phyloP scores from a whole-genome alignment of 2,329 filamentous ascomycete genomes.

The Ceratocystiopsis brevicomis region DNA sequence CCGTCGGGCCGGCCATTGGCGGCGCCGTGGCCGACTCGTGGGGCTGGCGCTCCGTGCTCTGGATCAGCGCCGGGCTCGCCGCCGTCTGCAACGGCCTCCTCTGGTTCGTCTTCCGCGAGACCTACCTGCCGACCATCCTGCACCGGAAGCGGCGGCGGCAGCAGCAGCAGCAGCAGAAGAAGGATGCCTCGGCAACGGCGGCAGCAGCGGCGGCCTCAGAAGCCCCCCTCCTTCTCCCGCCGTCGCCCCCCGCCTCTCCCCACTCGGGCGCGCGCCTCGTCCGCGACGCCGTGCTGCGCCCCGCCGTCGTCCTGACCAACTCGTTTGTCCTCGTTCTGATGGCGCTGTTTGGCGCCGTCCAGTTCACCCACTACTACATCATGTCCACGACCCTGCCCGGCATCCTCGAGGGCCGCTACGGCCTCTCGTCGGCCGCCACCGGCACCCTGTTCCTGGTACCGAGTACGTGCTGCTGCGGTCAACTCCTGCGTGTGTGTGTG shows the following conservation, averaged over 20 bases:
- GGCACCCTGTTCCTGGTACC: slow-evolving; percentile 36
- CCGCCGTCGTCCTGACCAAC: slow-evolving; percentile 26
- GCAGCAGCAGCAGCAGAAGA: neutral
- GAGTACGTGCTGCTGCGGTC: slow-evolving; percentile 25
- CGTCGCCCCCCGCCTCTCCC: slow-evolving; percentile 14
- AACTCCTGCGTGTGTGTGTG: too few species aligned
- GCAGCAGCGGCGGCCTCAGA: too few species aligned
- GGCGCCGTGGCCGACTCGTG: slow-evolving; percentile 15
- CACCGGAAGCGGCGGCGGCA: slow-evolving; percentile 20
- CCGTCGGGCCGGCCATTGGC: slow-evolving; percentile 15
- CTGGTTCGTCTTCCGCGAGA: slow-evolving; percentile 15
- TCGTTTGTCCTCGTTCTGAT: slow-evolving; percentile 24
- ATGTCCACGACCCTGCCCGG: slow-evolving; percentile 33
- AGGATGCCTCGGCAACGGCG: slow-evolving; percentile 10
- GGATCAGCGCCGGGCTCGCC: slow-evolving; percentile 12
- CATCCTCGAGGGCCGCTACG: slow-evolving; percentile 28
- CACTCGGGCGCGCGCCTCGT: slow-evolving; percentile 30
- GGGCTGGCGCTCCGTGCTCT: slow-evolving; percentile 19
- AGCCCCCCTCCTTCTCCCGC: too few species aligned
- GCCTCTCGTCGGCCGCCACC: slow-evolving; percentile 28
- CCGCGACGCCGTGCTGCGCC: slow-evolving; percentile 25
- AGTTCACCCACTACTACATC: slow-evolving; percentile 34
- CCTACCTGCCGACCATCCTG: slow-evolving; percentile 27
- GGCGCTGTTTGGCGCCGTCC: slow-evolving; percentile 26
- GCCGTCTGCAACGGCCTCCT: slow-evolving; percentile 10